Percentiles rank a stretch among this genome's conserved stretches.
phyloP scores from a whole-genome alignment of 2,329 filamentous ascomycete genomes.

The Trichocomaceae sp. region DNA sequence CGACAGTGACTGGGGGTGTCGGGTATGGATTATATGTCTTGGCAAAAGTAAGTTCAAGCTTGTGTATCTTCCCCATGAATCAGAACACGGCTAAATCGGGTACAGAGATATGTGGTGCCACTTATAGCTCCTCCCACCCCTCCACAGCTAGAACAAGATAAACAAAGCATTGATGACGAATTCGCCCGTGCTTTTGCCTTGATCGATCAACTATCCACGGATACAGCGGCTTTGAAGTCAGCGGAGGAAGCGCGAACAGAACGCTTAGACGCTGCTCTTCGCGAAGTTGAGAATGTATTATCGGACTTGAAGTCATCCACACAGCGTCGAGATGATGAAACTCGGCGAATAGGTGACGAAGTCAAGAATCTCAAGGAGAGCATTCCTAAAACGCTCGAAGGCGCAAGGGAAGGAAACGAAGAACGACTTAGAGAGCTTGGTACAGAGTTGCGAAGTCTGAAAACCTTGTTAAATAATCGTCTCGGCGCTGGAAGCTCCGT shows the following conservation, averaged over 20 bases:
- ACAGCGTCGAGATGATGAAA: slow-evolving; percentile 77
- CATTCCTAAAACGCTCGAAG: slow-evolving; percentile 82
- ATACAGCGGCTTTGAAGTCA: slow-evolving; percentile 80
- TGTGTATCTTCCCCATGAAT: neutral
- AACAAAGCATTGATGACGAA: slow-evolving; percentile 82
- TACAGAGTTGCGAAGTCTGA: slow-evolving; percentile 82
- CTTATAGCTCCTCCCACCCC: slow-evolving; percentile 89
- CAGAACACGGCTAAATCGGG: slow-evolving; percentile 10
- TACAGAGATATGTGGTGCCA: slow-evolving; percentile 79
- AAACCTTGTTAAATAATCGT: slow-evolving; percentile 69
- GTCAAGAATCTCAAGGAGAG: slow-evolving; percentile 73
- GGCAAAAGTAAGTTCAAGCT: slow-evolving; percentile 60
- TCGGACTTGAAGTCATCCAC: slow-evolving; percentile 73
- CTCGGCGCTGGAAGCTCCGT: slow-evolving; percentile 38
- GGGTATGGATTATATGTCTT: slow-evolving; percentile 83
- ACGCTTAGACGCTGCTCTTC: slow-evolving; percentile 70
- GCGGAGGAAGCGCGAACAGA: slow-evolving; percentile 80
- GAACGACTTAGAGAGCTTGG: slow-evolving; percentile 76
- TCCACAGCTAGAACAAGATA: slow-evolving; percentile 89
- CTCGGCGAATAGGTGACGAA: slow-evolving; percentile 77
- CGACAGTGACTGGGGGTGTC: slow-evolving; percentile 83
- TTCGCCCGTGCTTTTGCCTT: slow-evolving; percentile 88
- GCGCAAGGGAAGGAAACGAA: slow-evolving; percentile 79
- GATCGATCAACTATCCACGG: slow-evolving; percentile 83
- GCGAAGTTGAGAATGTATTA: slow-evolving; percentile 79